Percentiles rank a stretch among this genome's conserved stretches.
Conservation (phyloP, 176 grass and related monocot genomes). For the Eleusine coracana region DNA sequence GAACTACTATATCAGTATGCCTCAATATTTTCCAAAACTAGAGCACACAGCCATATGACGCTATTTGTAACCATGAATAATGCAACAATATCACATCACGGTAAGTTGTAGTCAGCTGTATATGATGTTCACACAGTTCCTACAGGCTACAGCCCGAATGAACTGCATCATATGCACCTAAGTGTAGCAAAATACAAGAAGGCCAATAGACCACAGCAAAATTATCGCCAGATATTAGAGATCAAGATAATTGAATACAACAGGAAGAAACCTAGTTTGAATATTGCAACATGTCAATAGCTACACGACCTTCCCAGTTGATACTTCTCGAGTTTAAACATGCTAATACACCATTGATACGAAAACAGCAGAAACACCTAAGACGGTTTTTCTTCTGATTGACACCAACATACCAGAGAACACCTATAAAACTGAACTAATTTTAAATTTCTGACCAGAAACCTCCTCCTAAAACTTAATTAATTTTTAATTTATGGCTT, state of each 20-base stretch:
- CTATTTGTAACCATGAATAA: background rate
- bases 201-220: constrained; percentile 15
- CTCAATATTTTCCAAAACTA: constrained; percentile 1
- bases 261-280: constrained; percentile 11
- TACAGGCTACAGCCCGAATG: background rate
- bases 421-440: background rate
- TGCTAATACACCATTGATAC: background rate
- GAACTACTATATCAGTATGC: background rate
- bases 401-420: background rate
- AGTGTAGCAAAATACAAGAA: background rate
- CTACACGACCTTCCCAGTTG: background rate
- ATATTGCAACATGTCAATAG: constrained; percentile 2
- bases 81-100: background rate
- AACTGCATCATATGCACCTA: background rate
- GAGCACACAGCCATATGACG: background rate
- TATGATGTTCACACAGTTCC: background rate
- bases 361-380: background rate
- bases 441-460: background rate
- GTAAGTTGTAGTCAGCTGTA: background rate
- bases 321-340: constrained; percentile 3
- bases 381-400: background rate
- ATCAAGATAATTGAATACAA: constrained; percentile 1
- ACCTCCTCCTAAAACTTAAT: background rate
- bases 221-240: background rate
- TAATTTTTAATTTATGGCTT: background rate